These are phyloP conservation scores for Cryoendolithus antarcticus DNA, from an alignment of 2,329 filamentous ascomycete genomes.

Conservation along the genomic window DNA sequence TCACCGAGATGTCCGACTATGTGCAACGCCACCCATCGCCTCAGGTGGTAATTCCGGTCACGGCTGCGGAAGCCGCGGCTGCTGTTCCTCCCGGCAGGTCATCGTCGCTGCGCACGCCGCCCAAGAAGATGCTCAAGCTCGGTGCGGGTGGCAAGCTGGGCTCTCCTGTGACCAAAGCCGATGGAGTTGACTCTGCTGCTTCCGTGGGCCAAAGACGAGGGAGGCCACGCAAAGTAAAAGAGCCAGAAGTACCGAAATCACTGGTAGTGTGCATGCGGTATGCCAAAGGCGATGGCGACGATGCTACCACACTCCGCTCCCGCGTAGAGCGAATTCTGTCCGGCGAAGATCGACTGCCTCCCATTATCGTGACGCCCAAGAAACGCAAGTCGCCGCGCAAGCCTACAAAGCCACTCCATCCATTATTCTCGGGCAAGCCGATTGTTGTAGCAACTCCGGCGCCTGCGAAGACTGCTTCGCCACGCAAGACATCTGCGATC, in stretches of 20 bases:
- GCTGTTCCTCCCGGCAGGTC: too few relatives aligned
- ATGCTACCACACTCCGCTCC: conserved; percentile 40
- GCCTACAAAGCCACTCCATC: conserved; percentile 39
- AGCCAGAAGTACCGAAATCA: conserved; percentile 6
- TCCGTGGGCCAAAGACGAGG: conserved; percentile 15
- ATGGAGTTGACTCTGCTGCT: conserved; percentile 1
- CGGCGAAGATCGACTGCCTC: conserved; percentile 22
- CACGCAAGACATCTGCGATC: conserved; percentile 26
- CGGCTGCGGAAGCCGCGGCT: too few relatives aligned
- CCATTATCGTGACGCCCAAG: conserved; percentile 13
- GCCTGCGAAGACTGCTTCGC: conserved; percentile 13
- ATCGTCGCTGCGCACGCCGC: conserved; percentile 10
- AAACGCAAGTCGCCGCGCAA: conserved; percentile 14
- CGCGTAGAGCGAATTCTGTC: conserved; percentile 52
- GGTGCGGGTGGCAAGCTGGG: conserved; percentile 35
- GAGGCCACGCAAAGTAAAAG: conserved; percentile 17
- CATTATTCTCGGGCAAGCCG: conserved; percentile 54
- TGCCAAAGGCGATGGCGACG: conserved; percentile 32
- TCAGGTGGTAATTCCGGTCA: too few relatives aligned
- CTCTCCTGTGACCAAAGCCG: conserved; percentile 22
- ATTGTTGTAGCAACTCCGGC: conserved; percentile 19
- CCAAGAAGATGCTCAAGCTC: conserved; percentile 27
- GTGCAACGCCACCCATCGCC: too few relatives aligned
- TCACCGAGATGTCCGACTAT: too few relatives aligned
- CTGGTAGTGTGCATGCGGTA: conserved; percentile 36